Base-by-base conservation (phyloP, 352 stramenopile species). In the Aphanomyces astaci region DNA sequence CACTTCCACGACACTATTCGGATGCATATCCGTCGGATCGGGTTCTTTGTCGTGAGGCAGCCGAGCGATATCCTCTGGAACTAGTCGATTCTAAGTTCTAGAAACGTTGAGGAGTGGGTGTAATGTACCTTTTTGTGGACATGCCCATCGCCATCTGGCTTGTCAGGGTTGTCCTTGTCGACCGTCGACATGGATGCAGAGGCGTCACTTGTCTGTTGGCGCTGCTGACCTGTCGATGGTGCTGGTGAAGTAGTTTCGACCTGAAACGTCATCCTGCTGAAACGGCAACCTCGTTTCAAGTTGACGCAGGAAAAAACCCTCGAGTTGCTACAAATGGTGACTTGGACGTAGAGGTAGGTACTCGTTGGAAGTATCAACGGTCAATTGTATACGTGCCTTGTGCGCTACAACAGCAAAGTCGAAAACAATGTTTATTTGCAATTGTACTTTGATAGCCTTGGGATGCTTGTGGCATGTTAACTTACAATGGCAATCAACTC, bases 1-100 rank as follows among this genome's bases (percentile, higher is more conserved):
- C 77, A 87, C 53, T 78, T 85, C 75, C 74, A 85, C 59, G 80
- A 75, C 5, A 85, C 75, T 15, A 87, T 32, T 73, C 71, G 77
- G 13, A 87, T 72, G 30, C 76, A 43, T n/a, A 57, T 64, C 17
- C 78, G 75, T 7, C 79, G 77, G 24, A 87, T 51, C 0, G 49
- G 72, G 27, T 77, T 80, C 22, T 77, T 71, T 4, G 73, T 55
- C 2, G 63, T 71, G 28, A 86, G 57, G 9, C 43, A 40, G 31
- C 62, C 43, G 19, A 68, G 46, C 11, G 43, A 32, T 9, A 59
- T 60, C 31, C 17, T 22, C 5, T 59, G 51, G 13, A 33, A 59
- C 15, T 32, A 36, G n/a, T 36, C 30, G 19, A 7, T 2, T 59
- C 7, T 15, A 43, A 43, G 7, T 7, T 43, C 7, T 43, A 15